phyloP scores from a whole-genome alignment of 805 yeast genomes.

The Myxozyma kluyveri region DNA sequence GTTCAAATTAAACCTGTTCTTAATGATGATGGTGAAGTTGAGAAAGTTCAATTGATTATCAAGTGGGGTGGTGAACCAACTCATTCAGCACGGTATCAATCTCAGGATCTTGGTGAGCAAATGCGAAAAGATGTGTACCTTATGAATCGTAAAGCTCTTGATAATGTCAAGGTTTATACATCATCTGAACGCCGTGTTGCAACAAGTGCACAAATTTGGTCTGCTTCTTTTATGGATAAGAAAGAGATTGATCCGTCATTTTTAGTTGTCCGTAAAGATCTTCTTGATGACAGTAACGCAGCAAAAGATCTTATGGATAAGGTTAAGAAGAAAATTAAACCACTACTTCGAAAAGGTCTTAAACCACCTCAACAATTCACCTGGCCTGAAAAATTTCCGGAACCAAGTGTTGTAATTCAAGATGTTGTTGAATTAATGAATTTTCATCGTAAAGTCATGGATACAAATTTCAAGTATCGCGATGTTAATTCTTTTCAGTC shows the following conservation, averaged over 20 bases:
- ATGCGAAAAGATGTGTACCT: constrained; percentile 86
- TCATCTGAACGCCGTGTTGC: constrained; percentile 94
- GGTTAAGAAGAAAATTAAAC: constrained; percentile 94
- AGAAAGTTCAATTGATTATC: constrained; percentile 90
- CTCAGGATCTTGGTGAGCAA: constrained; percentile 93
- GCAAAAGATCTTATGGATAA: constrained; percentile 98
- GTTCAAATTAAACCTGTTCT: constrained; percentile 90
- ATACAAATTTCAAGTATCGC: constrained; percentile 65
- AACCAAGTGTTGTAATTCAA: constrained; percentile 90
- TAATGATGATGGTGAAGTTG: constrained; percentile 58
- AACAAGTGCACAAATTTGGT: constrained; percentile 85
- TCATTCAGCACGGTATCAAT: constrained; percentile 93
- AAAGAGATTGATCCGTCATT: constrained; percentile 74
- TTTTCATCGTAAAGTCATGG: constrained; percentile 81
- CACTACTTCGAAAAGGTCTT: constrained; percentile 88
- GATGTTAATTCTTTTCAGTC: constrained; percentile 68
- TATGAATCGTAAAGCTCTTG: constrained; percentile 76
- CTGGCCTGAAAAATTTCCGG: constrained; percentile 98
- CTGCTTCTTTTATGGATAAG: constrained; percentile 69
- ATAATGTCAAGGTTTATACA: constrained; percentile 81
- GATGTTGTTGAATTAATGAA: constrained; percentile 94
- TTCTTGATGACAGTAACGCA: constrained; percentile 94
- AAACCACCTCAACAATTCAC: constrained; percentile 97
- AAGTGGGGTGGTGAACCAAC: constrained; percentile 99
- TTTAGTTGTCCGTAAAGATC: constrained; percentile 78